phyloP scores from a whole-genome alignment of 176 grass and related monocot genomes.

The Microstegium vimineum region DNA sequence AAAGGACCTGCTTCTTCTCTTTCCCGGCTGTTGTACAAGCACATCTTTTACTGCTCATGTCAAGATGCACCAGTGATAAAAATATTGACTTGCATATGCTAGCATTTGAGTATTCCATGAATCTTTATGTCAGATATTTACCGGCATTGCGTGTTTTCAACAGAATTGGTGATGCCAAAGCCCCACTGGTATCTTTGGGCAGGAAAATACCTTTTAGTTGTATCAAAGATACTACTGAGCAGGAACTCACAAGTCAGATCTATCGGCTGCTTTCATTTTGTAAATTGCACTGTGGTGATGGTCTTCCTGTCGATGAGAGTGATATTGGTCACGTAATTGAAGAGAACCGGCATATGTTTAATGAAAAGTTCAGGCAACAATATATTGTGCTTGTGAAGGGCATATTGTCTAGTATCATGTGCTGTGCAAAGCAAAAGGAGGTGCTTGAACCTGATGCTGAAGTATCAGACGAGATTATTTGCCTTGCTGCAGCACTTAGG shows the following conservation, averaged over 20 bases:
- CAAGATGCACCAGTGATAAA: constrained; percentile 13
- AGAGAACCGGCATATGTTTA: constrained; percentile 39
- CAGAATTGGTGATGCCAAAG: neutral
- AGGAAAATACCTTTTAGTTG: neutral
- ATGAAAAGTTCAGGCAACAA: constrained; percentile 38
- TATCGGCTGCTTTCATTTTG: constrained; percentile 35
- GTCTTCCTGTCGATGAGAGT: neutral
- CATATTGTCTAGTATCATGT: constrained; percentile 26
- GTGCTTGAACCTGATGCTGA: neutral
- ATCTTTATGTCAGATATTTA: constrained; percentile 22
- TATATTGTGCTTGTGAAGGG: constrained; percentile 5
- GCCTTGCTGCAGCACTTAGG: constrained; percentile 38
- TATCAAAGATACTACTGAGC: neutral
- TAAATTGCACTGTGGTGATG: constrained; percentile 15
- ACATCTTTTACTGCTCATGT: constrained; percentile 37
- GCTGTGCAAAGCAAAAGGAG: constrained; percentile 9
- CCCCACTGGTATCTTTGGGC: neutral
- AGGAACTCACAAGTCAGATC: constrained; percentile 33
- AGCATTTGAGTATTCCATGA: constrained; percentile 17
- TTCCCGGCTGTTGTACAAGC: neutral
- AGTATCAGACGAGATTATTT: constrained; percentile 39
- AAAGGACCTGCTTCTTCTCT: neutral
- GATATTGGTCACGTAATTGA: constrained; percentile 29
- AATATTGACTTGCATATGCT: constrained; percentile 2
- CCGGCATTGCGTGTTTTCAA: constrained; percentile 11